Conservation (phyloP, 148 eudicot genomes). For the Amaranthus palmeri region DNA sequence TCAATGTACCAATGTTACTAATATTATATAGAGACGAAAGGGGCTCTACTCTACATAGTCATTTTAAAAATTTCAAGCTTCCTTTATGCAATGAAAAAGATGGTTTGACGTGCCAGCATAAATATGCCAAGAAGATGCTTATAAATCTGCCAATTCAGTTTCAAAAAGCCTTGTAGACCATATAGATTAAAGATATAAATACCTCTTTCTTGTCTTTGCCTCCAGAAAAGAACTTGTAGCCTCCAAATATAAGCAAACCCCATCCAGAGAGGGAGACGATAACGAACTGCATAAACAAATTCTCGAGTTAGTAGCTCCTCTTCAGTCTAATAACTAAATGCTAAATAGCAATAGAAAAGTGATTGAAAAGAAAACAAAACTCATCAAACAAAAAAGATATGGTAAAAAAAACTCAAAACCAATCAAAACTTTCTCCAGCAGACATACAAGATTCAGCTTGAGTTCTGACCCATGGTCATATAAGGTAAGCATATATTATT, state of each 20-base stretch:
- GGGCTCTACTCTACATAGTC: too few species aligned
- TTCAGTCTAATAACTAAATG: neutral
- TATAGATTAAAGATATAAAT: constrained; percentile 12
- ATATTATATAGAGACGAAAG: too few species aligned
- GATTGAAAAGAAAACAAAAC: neutral
- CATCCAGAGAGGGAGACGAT: constrained; percentile 77
- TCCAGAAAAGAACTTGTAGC: constrained; percentile 50
- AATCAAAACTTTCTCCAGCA: neutral
- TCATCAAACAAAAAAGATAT: neutral
- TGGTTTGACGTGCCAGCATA: neutral
- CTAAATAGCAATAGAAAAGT: neutral
- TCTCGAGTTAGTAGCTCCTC: constrained; percentile 6
- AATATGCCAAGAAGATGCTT: neutral
- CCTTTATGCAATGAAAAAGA: neutral
- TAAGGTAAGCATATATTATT: too few species aligned
- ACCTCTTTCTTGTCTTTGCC: constrained; percentile 71
- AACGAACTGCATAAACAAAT: constrained; percentile 53
- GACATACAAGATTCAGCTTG: neutral
- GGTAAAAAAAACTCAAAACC: neutral
- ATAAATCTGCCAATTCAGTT: neutral
- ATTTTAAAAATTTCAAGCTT: neutral
- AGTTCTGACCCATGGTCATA: neutral
- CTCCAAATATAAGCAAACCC: constrained; percentile 53
- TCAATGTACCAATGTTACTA: too few species aligned
- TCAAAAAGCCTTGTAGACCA: neutral